Evolutionary conservation across 805 yeast species (phyloP), one percentile per base, ranked within the genome.

Genomic region (Metschnikowia kunwiensis): DNA sequence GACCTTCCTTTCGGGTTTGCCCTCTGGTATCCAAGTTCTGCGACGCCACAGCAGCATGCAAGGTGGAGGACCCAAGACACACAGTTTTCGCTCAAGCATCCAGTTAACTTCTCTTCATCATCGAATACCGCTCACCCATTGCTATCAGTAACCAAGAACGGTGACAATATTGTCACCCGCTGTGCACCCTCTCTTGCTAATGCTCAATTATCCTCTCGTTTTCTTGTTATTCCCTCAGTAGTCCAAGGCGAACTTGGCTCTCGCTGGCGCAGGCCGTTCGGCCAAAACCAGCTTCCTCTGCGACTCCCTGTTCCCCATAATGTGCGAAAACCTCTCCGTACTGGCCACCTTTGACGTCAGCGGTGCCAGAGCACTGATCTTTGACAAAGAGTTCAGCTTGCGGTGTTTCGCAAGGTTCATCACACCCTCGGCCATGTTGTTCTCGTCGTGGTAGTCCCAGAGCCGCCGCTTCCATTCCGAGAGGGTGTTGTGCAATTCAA

Each of bases 391-490:
- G 36, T 41, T 43, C 42, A 36, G 46, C 36, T 63, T 63, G 34
- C 64, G 62, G 49, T 66, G 70, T 44, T 62, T 62, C n/a, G 62
- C 53, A 27, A 66, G 52, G 25, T 51, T 53, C 70, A 63, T 64
- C 33, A 65, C 58, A 9, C 57, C 50, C 24, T 54, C 46, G 35
- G 62, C 63, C 43, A 53, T 46, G 43, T 52, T 62, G 30, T 47
- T 47, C 30, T 63, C 65, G 32, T 56, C 53, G 40, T 65, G 64
- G 46, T 42, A 45, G 40, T 70, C 74, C 81, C 81, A 76, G 13
- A 78, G 60, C 46, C 70, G 64, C 40, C 64, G 65, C 54, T 78
- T 78, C 82, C 82, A 76, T 26, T 67, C 66, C 13, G 73, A 65
- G 33, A 79, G 56, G 27, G 65, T 63, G 21, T 67, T 68, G 54